A percentile compares a stretch with the other conserved stretches of the same genome.
Evolutionary conservation across 768 basidiomycete genomes (phyloP).

Genomic region (Myochromella boudieri): DNA sequence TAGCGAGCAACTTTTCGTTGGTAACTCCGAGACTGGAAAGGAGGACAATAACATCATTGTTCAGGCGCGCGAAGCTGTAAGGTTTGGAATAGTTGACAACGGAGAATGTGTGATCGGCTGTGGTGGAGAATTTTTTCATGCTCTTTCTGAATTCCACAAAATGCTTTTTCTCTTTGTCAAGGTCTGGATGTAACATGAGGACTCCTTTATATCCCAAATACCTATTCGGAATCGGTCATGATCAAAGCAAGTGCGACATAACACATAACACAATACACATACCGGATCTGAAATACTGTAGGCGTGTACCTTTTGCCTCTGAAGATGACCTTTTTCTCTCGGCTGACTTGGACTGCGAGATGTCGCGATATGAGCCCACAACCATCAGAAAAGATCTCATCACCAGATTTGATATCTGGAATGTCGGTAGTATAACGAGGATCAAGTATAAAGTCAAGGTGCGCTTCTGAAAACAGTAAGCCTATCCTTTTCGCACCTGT

Average conservation of each 20-base stretch:
- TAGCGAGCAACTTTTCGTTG: slow-evolving; percentile 49
- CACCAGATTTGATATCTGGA: slow-evolving; percentile 53
- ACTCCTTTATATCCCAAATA: slow-evolving; percentile 76
- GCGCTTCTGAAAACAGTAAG: slow-evolving; percentile 62
- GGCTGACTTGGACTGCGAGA: slow-evolving; percentile 53
- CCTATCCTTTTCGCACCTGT: slow-evolving; percentile 71
- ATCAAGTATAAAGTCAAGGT: slow-evolving; percentile 55
- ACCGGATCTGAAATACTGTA: slow-evolving; percentile 65
- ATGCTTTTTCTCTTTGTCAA: slow-evolving; percentile 46
- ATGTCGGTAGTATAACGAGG: slow-evolving; percentile 53
- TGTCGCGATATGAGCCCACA: slow-evolving; percentile 61
- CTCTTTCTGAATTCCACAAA: slow-evolving; percentile 62
- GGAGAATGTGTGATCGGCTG: slow-evolving; percentile 58
- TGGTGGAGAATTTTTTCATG: slow-evolving; percentile 69
- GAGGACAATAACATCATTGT: slow-evolving; percentile 69
- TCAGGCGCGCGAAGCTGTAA: slow-evolving; percentile 63
- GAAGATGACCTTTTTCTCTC: slow-evolving; percentile 53
- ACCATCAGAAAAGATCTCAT: slow-evolving; percentile 66
- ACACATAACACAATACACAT: background rate
- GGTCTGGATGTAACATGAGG: slow-evolving; percentile 61
- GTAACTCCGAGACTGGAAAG: slow-evolving; percentile 63
- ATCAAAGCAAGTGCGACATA: too few relatives aligned
- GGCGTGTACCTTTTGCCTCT: slow-evolving; percentile 58
- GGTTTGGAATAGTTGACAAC: slow-evolving; percentile 65
- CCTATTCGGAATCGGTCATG: slow-evolving; percentile 27